Evolutionary conservation across 164 flowering plant genomes (phyloP).

Genomic region (Kingdonia uniflora): DNA sequence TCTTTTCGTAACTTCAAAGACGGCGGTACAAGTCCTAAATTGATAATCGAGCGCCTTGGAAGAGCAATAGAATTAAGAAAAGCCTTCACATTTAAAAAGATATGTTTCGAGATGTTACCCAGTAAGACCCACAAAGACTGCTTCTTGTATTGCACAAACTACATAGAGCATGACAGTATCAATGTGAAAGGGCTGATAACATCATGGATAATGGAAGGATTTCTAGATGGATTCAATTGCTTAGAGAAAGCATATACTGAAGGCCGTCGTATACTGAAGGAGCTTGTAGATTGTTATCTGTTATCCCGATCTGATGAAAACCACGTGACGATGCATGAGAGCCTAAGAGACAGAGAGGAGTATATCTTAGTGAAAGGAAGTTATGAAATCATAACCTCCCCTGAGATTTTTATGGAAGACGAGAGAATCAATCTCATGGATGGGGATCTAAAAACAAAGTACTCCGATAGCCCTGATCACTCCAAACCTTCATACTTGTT

Average conservation of each 20-base stretch:
- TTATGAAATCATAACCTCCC: neutral
- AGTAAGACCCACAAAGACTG: too few species aligned
- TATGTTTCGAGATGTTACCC: too few species aligned
- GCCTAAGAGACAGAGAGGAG: neutral
- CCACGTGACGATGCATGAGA: neutral
- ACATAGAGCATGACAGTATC: too few species aligned
- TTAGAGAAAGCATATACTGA: neutral
- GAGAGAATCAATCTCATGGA: neutral
- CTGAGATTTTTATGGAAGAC: neutral
- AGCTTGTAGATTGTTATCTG: conserved; percentile 1
- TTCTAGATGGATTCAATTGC: neutral
- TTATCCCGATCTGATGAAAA: neutral
- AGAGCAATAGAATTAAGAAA: too few species aligned
- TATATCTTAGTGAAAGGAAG: neutral
- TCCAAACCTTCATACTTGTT: too few species aligned
- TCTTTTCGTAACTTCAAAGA: too few species aligned
- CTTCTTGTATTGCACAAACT: too few species aligned
- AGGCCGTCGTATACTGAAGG: neutral
- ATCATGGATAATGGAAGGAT: too few species aligned
- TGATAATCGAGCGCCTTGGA: too few species aligned
- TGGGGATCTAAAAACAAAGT: neutral
- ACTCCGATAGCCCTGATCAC: neutral
- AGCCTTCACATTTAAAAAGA: too few species aligned
- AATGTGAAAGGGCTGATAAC: too few species aligned
- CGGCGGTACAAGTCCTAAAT: too few species aligned